These are phyloP conservation scores for Mycoemilia scoparia DNA, from an alignment of 192 early-diverging fungal genomes.

Conservation along the genomic window DNA sequence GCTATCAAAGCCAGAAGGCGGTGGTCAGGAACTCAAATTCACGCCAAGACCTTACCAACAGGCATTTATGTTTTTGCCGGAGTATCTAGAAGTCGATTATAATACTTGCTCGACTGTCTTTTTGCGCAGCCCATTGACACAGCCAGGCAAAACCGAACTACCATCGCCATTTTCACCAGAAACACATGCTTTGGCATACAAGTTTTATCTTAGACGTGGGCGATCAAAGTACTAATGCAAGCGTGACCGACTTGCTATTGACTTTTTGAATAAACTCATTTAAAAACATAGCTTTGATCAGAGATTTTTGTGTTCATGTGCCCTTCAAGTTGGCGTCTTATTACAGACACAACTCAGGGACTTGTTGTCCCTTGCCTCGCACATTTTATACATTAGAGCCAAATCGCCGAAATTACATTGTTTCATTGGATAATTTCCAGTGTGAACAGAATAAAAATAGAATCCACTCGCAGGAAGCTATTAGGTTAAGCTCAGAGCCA, in stretches of 20 bases:
- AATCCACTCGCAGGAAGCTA: too few relatives aligned
- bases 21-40: conserved; percentile 36
- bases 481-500: too few relatives aligned
- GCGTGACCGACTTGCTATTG: too few relatives aligned
- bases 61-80: conserved; percentile 90
- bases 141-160: conserved; percentile 70
- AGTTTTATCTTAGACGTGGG: conserved; percentile 63
- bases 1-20: conserved; percentile 32
- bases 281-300: too few relatives aligned
- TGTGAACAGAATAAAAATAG: too few relatives aligned
- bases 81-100: conserved; percentile 96
- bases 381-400: too few relatives aligned
- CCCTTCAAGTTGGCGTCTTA: too few relatives aligned
- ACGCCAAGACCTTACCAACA: conserved; percentile 56
- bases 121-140: conserved; percentile 70
- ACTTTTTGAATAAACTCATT: not conserved
- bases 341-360: too few relatives aligned
- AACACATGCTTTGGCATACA: conserved; percentile 75
- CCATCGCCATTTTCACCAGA: conserved; percentile 87
- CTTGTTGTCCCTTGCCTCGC: too few relatives aligned
- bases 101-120: conserved; percentile 78
- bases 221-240: conserved; percentile 21
- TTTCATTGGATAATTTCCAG: too few relatives aligned
- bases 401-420: too few relatives aligned
- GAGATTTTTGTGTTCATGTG: too few relatives aligned